These are phyloP conservation scores for Talaromyces sp. DNA, from an alignment of 2,329 filamentous ascomycete species.

Conservation along the genomic window DNA sequence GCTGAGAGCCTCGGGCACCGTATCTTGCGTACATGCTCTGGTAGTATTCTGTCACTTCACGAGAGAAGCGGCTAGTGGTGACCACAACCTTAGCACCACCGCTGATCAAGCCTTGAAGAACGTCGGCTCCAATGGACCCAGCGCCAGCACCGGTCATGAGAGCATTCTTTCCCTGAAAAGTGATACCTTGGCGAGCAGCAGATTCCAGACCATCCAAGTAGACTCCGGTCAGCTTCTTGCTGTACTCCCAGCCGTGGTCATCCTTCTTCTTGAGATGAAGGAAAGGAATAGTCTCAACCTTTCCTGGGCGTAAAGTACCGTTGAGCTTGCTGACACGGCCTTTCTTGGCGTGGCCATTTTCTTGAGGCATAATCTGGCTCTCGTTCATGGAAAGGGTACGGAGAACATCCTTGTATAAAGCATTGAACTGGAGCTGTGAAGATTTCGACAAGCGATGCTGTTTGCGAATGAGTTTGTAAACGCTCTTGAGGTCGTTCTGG, in stretches of 20 bases:
- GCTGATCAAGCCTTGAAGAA: constrained; percentile 91
- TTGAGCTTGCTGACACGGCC: constrained; percentile 52
- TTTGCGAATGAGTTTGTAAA: constrained; percentile 98
- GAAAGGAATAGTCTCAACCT: constrained; percentile 97
- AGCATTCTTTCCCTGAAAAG: constrained; percentile 90
- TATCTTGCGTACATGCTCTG: constrained; percentile 97
- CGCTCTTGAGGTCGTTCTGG: constrained; percentile 87
- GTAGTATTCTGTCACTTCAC: constrained; percentile 98
- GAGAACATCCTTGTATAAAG: constrained; percentile 87
- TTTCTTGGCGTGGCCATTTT: constrained; percentile 64
- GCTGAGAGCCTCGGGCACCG: constrained; percentile 88
- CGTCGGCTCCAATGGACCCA: constrained; percentile 95
- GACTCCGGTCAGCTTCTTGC: constrained; percentile 91
- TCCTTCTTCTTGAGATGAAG: constrained; percentile 96
- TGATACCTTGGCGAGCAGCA: constrained; percentile 81
- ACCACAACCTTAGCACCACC: constrained; percentile 96
- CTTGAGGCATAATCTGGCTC: constrained; percentile 89
- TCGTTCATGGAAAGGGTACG: constrained; percentile 97
- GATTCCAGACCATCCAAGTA: constrained; percentile 92
- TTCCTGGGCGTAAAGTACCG: constrained; percentile 67
- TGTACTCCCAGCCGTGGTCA: constrained; percentile 98
- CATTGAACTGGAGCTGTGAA: constrained; percentile 94
- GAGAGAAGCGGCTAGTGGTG: constrained; percentile 93
- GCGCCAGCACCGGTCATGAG: constrained; percentile 98
- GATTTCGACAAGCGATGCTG: constrained; percentile 97